A percentile compares a stretch with the other conserved stretches of the same genome.
Evolutionary conservation across 495 filamentous ascomycete species (phyloP).

Genomic region (Trichocladium uniseriatum): DNA sequence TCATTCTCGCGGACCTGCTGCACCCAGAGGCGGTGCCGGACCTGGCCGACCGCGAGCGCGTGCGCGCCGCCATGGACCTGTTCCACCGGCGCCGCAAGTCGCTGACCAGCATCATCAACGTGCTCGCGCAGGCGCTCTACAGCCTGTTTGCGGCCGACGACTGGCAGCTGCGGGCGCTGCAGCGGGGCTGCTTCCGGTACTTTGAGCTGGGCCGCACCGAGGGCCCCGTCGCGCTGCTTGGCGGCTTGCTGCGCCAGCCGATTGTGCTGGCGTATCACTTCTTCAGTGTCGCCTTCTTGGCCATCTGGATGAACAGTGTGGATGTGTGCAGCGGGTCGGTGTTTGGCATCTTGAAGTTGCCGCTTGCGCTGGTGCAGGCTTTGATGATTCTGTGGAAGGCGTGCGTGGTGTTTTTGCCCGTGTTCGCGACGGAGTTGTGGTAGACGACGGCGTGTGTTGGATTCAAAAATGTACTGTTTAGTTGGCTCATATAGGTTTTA

Average conservation of each 20-base stretch:
- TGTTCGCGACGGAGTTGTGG: slow-evolving; percentile 53
- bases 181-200: slow-evolving; percentile 87
- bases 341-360: slow-evolving; percentile 48
- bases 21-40: slow-evolving; percentile 54
- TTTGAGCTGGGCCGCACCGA: slow-evolving; percentile 72
- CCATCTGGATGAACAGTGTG: slow-evolving; percentile 67
- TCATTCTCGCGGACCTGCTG: slow-evolving; percentile 63
- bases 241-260: slow-evolving; percentile 71
- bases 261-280: slow-evolving; percentile 82
- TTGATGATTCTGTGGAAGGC: slow-evolving; percentile 75
- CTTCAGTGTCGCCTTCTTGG: slow-evolving; percentile 82
- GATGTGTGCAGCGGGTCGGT: slow-evolving; percentile 30
- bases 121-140: slow-evolving; percentile 88
- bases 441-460: not conserved
- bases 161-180: slow-evolving; percentile 63
- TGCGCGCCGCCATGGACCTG: slow-evolving; percentile 56
- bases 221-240: slow-evolving; percentile 74
- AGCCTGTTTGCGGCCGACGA: slow-evolving; percentile 82
- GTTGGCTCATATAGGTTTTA: not conserved
- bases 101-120: slow-evolving; percentile 82
- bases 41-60: slow-evolving; percentile 53
- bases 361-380: slow-evolving; percentile 50
- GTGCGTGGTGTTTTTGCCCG: slow-evolving; percentile 80
- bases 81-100: slow-evolving; percentile 88
- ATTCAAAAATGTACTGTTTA: not conserved